phyloP scores from a whole-genome alignment of 2,329 filamentous ascomycete species.

The Stachybotrys chartarum region DNA sequence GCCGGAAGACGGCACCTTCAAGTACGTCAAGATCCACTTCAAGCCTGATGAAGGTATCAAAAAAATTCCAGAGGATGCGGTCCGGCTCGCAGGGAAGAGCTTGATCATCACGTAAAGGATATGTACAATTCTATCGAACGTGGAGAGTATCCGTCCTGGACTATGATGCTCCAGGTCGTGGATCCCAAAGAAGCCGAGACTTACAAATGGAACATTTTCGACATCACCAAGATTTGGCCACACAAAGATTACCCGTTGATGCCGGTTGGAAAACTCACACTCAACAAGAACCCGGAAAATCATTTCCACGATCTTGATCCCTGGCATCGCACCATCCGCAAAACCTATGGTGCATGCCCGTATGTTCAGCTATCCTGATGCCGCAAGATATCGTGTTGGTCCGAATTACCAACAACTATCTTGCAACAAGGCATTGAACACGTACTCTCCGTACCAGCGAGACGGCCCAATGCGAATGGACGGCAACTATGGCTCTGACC shows the following conservation, averaged over 20 bases:
- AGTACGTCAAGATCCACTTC: conserved; percentile 1
- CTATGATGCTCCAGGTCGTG: conserved; percentile 45
- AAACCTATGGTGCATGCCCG: conserved; percentile 40
- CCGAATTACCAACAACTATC: conserved; percentile 44
- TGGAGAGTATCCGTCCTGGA: conserved; percentile 45
- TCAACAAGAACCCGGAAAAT: conserved; percentile 41
- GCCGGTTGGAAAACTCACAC: conserved; percentile 39
- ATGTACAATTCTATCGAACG: conserved; percentile 9
- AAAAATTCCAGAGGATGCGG: neutral
- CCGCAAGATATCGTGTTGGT: conserved; percentile 44
- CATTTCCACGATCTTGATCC: conserved; percentile 41
- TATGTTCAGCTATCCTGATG: conserved; percentile 42
- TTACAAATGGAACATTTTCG: conserved; percentile 43
- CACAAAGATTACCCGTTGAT: conserved; percentile 40
- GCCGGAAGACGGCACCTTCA: neutral
- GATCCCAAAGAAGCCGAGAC: conserved; percentile 41
- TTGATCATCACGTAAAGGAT: conserved; percentile 7
- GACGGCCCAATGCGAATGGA: conserved; percentile 38
- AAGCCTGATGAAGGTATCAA: neutral
- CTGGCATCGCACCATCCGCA: conserved; percentile 39
- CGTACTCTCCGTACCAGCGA: neutral
- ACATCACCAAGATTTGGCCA: conserved; percentile 49
- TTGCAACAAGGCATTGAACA: conserved; percentile 24
- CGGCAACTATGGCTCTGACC: conserved; percentile 6
- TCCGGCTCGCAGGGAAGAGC: neutral